Evolutionary conservation across 1,139 yeast species (phyloP).

Genomic region (Suhomyces maxii): DNA sequence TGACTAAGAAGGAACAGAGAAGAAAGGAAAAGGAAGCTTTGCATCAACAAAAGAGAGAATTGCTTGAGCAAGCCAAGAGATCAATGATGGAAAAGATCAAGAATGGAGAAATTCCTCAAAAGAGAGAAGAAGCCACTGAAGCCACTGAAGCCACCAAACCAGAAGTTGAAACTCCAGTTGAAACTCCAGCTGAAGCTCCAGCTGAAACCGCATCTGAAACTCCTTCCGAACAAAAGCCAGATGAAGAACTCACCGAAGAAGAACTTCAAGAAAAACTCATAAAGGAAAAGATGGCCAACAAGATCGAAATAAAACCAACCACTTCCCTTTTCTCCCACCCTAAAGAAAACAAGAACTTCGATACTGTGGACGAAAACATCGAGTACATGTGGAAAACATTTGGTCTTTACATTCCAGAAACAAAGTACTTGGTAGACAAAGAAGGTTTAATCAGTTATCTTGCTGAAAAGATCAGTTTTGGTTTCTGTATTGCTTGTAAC

Average conservation of each 20-base stretch:
- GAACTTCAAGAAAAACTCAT: conserved; percentile 53
- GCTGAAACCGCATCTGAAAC: conserved; percentile 13
- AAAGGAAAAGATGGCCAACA: conserved; percentile 56
- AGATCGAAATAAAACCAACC: conserved; percentile 68
- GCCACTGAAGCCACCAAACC: background rate
- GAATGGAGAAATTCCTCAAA: conserved; percentile 20
- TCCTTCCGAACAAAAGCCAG: conserved; percentile 12
- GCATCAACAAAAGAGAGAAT: conserved; percentile 58
- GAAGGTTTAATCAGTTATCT: conserved; percentile 73
- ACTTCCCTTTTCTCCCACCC: conserved; percentile 78
- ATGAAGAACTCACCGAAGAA: conserved; percentile 39
- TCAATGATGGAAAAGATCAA: conserved; percentile 46
- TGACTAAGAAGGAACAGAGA: conserved; percentile 64
- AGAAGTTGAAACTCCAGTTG: conserved; percentile 10
- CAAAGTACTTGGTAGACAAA: conserved; percentile 62
- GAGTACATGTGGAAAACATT: conserved; percentile 75
- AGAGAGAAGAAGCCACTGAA: conserved; percentile 8
- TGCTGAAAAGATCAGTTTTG: conserved; percentile 81
- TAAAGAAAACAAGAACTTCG: conserved; percentile 34
- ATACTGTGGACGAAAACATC: conserved; percentile 58
- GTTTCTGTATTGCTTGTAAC: conserved; percentile 80
- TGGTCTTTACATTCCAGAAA: conserved; percentile 88
- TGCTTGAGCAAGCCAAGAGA: conserved; percentile 60
- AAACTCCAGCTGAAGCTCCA: conserved; percentile 11
- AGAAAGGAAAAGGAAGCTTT: conserved; percentile 65